Conservation (phyloP, 139 green algal species). For the Zygnema cylindricum region DNA sequence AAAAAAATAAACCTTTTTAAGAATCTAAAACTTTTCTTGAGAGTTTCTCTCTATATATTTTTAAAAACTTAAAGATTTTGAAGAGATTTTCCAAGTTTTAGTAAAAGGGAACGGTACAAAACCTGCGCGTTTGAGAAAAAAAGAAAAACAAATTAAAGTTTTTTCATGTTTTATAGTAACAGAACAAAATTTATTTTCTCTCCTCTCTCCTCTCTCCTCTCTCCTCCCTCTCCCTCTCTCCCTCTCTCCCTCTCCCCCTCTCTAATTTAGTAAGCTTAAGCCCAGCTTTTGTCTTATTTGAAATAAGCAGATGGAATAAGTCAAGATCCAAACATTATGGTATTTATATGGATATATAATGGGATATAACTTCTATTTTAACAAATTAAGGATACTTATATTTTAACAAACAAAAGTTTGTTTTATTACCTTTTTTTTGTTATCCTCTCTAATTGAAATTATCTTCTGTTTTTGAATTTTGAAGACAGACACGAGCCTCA, state of each 20-base stretch:
- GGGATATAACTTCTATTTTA: not conserved
- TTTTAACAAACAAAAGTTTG: too few relatives aligned
- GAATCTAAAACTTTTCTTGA: too few relatives aligned
- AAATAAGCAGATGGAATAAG: not conserved
- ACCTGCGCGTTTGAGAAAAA: not conserved
- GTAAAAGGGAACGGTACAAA: too few relatives aligned
- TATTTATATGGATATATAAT: too few relatives aligned
- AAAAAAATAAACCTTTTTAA: too few relatives aligned
- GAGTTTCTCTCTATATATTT: too few relatives aligned
- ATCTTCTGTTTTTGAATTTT: not conserved
- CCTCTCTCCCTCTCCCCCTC: not conserved
- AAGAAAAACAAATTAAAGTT: not conserved
- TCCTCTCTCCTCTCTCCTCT: not conserved
- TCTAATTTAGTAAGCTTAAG: not conserved
- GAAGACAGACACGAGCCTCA: not conserved
- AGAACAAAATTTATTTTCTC: not conserved
- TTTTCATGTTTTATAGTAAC: not conserved
- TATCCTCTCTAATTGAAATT: too few relatives aligned
- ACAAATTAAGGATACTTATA: not conserved
- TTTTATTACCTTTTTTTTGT: too few relatives aligned
- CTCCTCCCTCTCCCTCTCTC: not conserved
- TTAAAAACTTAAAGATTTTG: too few relatives aligned
- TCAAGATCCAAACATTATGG: not conserved
- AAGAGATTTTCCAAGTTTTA: too few relatives aligned
- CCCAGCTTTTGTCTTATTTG: not conserved